phyloP scores from a whole-genome alignment of 352 stramenopile genomes.

The Phytophthora colocasiae region DNA sequence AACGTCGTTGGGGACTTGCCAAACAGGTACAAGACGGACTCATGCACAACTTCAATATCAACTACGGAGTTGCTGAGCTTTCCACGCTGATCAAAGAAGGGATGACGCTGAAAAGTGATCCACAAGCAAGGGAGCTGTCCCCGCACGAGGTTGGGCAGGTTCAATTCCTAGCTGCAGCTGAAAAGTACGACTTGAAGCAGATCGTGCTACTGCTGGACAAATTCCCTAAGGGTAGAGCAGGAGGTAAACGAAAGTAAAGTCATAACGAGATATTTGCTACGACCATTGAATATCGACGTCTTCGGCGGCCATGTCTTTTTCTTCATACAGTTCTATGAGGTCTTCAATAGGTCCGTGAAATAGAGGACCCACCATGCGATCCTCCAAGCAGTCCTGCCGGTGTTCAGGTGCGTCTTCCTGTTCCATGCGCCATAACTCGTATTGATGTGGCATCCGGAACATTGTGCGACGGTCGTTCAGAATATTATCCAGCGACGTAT shows the following conservation, averaged over 20 bases:
- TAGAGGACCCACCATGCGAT: constrained; percentile 52
- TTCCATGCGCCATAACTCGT: constrained; percentile 74
- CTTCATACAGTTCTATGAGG: constrained; percentile 62
- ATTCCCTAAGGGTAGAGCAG: constrained; percentile 64
- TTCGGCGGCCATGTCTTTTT: constrained; percentile 56
- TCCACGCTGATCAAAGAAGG: constrained; percentile 69
- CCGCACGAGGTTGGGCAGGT: constrained; percentile 61
- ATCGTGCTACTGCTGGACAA: constrained; percentile 69
- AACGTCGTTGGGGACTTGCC: constrained; percentile 72
- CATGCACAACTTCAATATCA: constrained; percentile 74
- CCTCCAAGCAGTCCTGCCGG: constrained; percentile 40
- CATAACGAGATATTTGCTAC: constrained; percentile 15
- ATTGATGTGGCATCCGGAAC: constrained; percentile 59
- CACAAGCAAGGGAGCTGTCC: constrained; percentile 35
- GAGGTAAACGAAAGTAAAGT: constrained; percentile 19
- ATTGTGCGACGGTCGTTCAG: constrained; percentile 57
- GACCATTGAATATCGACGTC: constrained; percentile 46
- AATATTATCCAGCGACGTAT: constrained; percentile 63
- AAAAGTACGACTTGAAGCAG: constrained; percentile 85
- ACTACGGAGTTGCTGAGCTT: constrained; percentile 75
- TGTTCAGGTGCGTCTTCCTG: constrained; percentile 63
- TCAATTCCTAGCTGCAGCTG: constrained; percentile 67
- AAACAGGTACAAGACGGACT: constrained; percentile 80
- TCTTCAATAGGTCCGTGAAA: constrained; percentile 57
- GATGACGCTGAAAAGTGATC: constrained; percentile 44